phyloP scores from a whole-genome alignment of 257 asterid genomes.

The Ilex asprella region DNA sequence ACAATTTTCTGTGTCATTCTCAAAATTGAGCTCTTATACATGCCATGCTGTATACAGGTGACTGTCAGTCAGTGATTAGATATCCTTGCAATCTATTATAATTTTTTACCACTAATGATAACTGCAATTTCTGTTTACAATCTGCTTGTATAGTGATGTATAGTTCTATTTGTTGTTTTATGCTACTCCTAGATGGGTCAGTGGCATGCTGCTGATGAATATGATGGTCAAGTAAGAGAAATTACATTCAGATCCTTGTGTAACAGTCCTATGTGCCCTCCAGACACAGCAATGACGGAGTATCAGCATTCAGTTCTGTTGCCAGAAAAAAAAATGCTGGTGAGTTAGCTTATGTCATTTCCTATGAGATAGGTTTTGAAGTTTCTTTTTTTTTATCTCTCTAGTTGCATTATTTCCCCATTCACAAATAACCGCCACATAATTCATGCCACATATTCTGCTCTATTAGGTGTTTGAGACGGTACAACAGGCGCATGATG shows the following conservation, averaged over 20 bases:
- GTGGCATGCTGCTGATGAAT: conserved; percentile 73
- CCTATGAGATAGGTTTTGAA: not conserved
- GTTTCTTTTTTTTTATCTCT: not conserved
- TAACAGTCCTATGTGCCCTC: conserved; percentile 93
- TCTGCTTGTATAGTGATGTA: not conserved
- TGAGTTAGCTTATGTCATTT: conserved; percentile 19
- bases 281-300: conserved; percentile 88
- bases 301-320: conserved; percentile 62
- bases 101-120: too few species aligned
- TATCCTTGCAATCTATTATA: too few species aligned
- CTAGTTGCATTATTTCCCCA: not conserved
- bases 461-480: conserved; percentile 73
- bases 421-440: not conserved
- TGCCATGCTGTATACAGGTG: too few species aligned
- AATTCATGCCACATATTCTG: conserved; percentile 6
- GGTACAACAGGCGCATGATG: conserved; percentile 82
- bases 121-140: conserved; percentile 4
- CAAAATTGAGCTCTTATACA: too few species aligned
- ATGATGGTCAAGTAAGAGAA: conserved; percentile 84
- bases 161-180: not conserved
- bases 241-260: conserved; percentile 64
- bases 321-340: conserved; percentile 69
- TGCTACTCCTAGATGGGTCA: conserved; percentile 55
- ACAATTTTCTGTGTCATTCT: too few species aligned
- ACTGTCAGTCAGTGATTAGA: too few species aligned